A percentile compares a stretch with the other conserved stretches of the same genome.
Evolutionary conservation across 768 basidiomycete genomes (phyloP).

Genomic region (Asterophora lycoperdoides): DNA sequence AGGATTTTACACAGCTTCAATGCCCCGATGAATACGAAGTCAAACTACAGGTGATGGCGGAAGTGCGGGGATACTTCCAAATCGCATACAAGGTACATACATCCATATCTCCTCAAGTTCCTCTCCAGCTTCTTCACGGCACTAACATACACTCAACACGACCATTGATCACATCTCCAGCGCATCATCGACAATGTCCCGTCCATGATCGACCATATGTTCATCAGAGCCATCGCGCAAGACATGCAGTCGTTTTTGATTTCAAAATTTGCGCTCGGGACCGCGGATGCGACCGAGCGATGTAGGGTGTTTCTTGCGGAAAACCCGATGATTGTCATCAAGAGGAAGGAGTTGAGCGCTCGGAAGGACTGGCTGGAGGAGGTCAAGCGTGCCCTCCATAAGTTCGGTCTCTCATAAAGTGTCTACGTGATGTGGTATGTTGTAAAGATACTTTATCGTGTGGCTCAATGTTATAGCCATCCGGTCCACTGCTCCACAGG

Average conservation of each 20-base stretch:
- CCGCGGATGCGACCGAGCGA: slow-evolving; percentile 27
- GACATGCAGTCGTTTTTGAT: slow-evolving; percentile 31
- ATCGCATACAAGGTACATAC: slow-evolving; percentile 39
- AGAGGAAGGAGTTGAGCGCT: slow-evolving; percentile 30
- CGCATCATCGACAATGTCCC: slow-evolving; percentile 45
- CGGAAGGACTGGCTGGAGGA: slow-evolving; percentile 33
- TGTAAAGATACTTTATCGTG: no score
- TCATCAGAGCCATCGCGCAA: slow-evolving; percentile 29
- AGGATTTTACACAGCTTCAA: slow-evolving; percentile 30
- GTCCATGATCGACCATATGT: slow-evolving; percentile 25
- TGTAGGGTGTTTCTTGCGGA: slow-evolving; percentile 44
- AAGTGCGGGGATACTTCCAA: slow-evolving; percentile 43
- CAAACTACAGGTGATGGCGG: slow-evolving; percentile 39
- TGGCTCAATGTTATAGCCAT: no score
- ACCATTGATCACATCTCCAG: slow-evolving; percentile 22
- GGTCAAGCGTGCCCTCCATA: slow-evolving; percentile 34
- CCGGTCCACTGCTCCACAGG: no score
- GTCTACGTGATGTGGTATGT: no score
- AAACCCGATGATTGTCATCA: slow-evolving; percentile 33
- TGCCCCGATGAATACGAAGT: slow-evolving; percentile 35
- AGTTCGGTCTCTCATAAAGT: slow-evolving; percentile 16
- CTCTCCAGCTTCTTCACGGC: neutral
- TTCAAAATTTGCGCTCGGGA: slow-evolving; percentile 32
- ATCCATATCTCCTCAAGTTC: neutral
- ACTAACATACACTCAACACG: neutral